Conservation (phyloP, 1,284 basidiomycete genomes). For the Takashimella koratensis region DNA sequence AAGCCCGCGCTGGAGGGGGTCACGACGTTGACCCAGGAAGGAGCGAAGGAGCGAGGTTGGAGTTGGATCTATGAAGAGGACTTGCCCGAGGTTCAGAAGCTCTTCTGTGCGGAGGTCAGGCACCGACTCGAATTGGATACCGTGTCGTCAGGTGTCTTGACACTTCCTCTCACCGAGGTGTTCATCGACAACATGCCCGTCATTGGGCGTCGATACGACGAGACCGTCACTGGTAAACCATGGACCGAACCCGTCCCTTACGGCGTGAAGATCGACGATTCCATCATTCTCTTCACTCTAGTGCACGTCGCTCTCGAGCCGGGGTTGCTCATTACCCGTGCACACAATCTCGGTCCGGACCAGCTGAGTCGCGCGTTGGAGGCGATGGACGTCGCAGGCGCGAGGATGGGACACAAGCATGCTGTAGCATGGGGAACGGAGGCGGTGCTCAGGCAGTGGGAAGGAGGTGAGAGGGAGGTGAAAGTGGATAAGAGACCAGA, state of each 20-base stretch:
- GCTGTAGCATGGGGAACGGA: background rate
- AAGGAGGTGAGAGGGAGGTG: background rate
- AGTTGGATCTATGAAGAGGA: background rate
- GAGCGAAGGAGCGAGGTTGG: background rate
- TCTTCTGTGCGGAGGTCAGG: background rate
- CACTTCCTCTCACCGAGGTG: background rate
- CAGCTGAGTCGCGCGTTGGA: background rate
- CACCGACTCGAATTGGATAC: background rate
- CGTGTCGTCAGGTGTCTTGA: background rate
- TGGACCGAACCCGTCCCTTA: background rate
- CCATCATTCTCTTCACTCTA: background rate
- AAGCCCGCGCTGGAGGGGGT: background rate
- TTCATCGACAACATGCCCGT: background rate
- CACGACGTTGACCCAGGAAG: background rate
- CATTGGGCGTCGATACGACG: background rate
- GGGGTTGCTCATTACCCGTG: background rate
- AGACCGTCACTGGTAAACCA: background rate
- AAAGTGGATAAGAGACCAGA: background rate
- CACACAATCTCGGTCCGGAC: background rate
- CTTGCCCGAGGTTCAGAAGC: background rate
- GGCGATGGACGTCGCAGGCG: background rate
- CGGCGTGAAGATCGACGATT: background rate
- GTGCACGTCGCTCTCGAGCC: background rate
- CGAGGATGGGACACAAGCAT: background rate
- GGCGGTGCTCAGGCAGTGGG: background rate